Base-by-base conservation (phyloP, 306 rosid genomes). In the Cyclanthera cordifolia region DNA sequence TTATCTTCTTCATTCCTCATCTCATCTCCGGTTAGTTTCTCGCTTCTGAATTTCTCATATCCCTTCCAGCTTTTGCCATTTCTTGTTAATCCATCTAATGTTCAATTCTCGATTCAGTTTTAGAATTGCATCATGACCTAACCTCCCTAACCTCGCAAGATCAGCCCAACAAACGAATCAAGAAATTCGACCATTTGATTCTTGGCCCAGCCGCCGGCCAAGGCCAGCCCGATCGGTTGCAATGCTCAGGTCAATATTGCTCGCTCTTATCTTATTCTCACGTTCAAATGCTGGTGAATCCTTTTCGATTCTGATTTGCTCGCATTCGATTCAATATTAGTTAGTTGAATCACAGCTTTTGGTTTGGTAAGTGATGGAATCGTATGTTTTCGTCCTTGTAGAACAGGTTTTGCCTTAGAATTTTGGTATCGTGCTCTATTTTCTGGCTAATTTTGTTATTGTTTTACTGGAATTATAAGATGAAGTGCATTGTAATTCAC, bases 181-280 rank as follows among this genome's bases (percentile, higher is more conserved):
- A 71, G 59, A 91, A 89, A 84, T 80, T 75, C 53, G 90, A 89
- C 79, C 94, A 87, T 82, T 79, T 90, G 58, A 79, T 87, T 78
- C 84, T 93, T 58, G 99, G 99, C 48, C 93, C 91, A 70, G 89
- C 94, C 76, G 87, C 95, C 69, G 99, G 99, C 28, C 91, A 86
- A 82, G 96, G 99, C 87, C 68, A 82, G 71, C 46, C 90, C 47
- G 85, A 80, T 73, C 96, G 96, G 20, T 81, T 93, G 77, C 95
- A 93, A 67, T 90, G 95, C 86, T 81, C 84, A 80, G 91, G 94
- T 88, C 70, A 63, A 55, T 72, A 53, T 79, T 55, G 21, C 34
- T 54, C 5, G n/a, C 69, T 56, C 51, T 64, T 46, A 27, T 14
- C 37, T 59, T 10, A 13, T n/a, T 67, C 43, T 17, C 54, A 46